Evolutionary conservation across 176 grass and related monocot species (phyloP), one percentile per base, ranked within the genome.

Genomic region (Phragmites australis): DNA sequence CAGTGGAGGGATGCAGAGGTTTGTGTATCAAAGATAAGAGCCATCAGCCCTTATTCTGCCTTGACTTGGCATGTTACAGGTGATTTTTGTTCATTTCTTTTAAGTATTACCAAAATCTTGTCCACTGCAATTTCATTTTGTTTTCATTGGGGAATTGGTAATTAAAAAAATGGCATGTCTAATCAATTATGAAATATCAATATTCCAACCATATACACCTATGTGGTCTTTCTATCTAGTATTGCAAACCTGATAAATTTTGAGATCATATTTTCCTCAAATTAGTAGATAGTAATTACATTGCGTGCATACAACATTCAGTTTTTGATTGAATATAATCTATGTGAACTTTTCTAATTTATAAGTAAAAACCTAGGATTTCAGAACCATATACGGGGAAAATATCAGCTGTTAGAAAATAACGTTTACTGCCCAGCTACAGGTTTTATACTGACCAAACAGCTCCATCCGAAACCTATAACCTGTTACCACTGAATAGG

Each of bases 1-100:
- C 90, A 93, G 52, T 91, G 74, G 88, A 99, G 87, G 78, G 93
- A 99, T 80, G 87, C 91, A 26, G 90, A 99, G 65, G 56, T 91
- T 77, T 99, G 97, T 81, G 48, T 99, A 66, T 89, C 83, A 6
- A 93, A 82, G 65, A 70, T 99, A 27, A 90, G 85, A 71, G n/a
- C 50, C 58, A 73, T 60, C 39, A 85, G 62, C 75, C 62, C 88
- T 86, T 90, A 87, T 82, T 96, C 88, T 77, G 82, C 88, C 11
- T 84, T 92, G 22, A 72, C 83, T 65, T 96, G 87, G 86, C 97
- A 99, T 89, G 90, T 84, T 75, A 70, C 71, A 93, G 97, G 97
- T 99, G 77, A 89, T 60, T 81, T 19, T 66, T 72, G 54, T 85
- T 50, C 47, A 52, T 54, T 56, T 57, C 21, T 68, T 32, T 55